Conservation (phyloP, 2,329 filamentous ascomycete genomes). For the Dothiorella sarmentorum region DNA sequence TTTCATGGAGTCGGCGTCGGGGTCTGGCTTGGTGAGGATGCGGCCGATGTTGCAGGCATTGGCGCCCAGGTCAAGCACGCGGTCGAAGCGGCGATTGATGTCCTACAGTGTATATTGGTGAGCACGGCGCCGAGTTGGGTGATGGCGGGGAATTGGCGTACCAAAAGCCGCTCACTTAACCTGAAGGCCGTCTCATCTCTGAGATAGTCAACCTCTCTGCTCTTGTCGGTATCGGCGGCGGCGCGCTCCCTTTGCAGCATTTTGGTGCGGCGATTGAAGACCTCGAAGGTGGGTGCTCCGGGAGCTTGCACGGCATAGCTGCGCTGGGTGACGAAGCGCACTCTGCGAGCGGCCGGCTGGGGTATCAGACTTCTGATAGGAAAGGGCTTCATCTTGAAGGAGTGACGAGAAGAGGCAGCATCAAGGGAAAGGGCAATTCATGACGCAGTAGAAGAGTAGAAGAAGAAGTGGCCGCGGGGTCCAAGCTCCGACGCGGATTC, state of each 20-base stretch:
- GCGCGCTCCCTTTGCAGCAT: constrained; percentile 89
- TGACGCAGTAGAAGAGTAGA: constrained; percentile 17
- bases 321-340: constrained; percentile 27
- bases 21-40: constrained; percentile 62
- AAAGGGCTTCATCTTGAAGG: constrained; percentile 30
- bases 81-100: constrained; percentile 82
- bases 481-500: constrained; percentile 14
- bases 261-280: constrained; percentile 88
- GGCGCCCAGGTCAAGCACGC: constrained; percentile 86
- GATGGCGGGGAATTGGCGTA: constrained; percentile 36
- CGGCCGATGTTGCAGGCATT: constrained; percentile 93
- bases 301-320: constrained; percentile 74
- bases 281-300: constrained; percentile 74
- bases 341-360: constrained; percentile 25
- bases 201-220: constrained; percentile 83
- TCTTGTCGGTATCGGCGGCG: constrained; percentile 64
- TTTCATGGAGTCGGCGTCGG: constrained; percentile 62
- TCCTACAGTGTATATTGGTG: constrained; percentile 56
- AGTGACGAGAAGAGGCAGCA: constrained; percentile 3
- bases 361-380: constrained; percentile 37
- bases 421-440: neutral
- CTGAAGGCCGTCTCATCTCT: constrained; percentile 87
- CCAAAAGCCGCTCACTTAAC: constrained; percentile 79
- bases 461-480: constrained; percentile 2
- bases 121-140: neutral